Base-by-base conservation (phyloP, 495 filamentous ascomycete genomes). In the Pyrenula aspistea region DNA sequence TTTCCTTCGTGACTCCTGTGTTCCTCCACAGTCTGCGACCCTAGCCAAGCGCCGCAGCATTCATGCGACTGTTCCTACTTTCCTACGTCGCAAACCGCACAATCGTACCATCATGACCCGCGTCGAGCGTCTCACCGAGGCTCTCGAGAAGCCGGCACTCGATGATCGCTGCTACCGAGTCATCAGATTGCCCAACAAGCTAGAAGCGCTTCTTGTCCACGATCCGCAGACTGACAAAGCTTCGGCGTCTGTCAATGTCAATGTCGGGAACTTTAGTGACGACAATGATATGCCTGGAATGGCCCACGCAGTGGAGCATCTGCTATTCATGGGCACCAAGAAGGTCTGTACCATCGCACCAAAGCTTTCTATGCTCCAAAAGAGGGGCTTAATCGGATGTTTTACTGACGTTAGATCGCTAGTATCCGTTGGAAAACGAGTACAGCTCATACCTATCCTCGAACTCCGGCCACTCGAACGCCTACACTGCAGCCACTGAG, bases 281-380 rank as follows among this genome's bases (percentile, higher is more conserved):
- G 78, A 83, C 60, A 83, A 87, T 65, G 86, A 90, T 61, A 86
- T 97, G 82, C 90, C 89, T n/a, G 94, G 91, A 25, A 88, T 90
- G 78, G 89, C 87, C 11, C 91, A 96, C 72, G 88, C 88, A 1
- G 86, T 95, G 48, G 91, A 96, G 62, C 83, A 96, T 80, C 74
- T 96, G 63, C 73, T 97, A 10, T 99, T 99, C 74, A 97, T 99
- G 94, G 93, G 93, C 48, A 99, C 93, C 10, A 83, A 95, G 70
- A 98, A 98, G 78, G 86, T 88, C 69, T 57, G 70, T 65, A 24
- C 48, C 24, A 22, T 56, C 42, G 21, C 49, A 42, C n/a, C n/a
- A n/a, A n/a, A n/a, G n/a, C n/a, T n/a, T n/a, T n/a, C n/a, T n/a
- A n/a, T n/a, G n/a, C n/a, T n/a, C n/a, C n/a, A n/a, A n/a, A n/a